Base-by-base conservation (phyloP, 495 filamentous ascomycete species). In the Penicillium bovifimosum region DNA sequence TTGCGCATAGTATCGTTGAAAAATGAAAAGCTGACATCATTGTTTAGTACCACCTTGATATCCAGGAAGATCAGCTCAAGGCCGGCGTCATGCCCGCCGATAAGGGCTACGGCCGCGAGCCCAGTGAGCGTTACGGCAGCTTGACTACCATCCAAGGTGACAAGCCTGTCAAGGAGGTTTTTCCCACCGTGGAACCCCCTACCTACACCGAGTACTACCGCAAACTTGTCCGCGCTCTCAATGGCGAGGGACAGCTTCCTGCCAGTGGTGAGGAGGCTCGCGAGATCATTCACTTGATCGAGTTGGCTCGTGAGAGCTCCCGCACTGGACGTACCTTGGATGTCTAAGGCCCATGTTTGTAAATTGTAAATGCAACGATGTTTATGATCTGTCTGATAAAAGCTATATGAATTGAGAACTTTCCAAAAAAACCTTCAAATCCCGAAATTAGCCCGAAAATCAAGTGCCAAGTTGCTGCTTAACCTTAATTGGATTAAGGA, bases 51-150 rank as follows among this genome's bases (percentile, higher is more conserved):
- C 81, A 87, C 52, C 68, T 93, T 0, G 90, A 95, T 69, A 71
- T 82, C 28, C 90, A 96, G 70, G 90, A 96, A 68, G 84, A 87
- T 36, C 87, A 91, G 58, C 74, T 95, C 35, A 84, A 83, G 66
- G 78, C 74, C 2, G 90, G 88, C 0, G 64, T 82, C 57, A 81
- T 73, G 67, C 82, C 86, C 16, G 77, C 76, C 5, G 85, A 90
- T 49, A 66, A 69, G 6, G 76, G 65, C 6, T 95, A 87, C 59
- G 90, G 86, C 1, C 61, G 77, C 16, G 90, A 95, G 66, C 73
- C 77, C 3, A 70, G 74, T 45, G 71, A 77, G 45, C 53, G 73
- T 53, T 75, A 80, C 50, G 80, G 78, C 67, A 63, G 61, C 29
- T 57, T 80, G 36, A 79, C 75, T 28, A 76, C 71, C 14, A 63